Base-by-base conservation (phyloP, 345 rosid species). In the Rhizophora mangle region DNA sequence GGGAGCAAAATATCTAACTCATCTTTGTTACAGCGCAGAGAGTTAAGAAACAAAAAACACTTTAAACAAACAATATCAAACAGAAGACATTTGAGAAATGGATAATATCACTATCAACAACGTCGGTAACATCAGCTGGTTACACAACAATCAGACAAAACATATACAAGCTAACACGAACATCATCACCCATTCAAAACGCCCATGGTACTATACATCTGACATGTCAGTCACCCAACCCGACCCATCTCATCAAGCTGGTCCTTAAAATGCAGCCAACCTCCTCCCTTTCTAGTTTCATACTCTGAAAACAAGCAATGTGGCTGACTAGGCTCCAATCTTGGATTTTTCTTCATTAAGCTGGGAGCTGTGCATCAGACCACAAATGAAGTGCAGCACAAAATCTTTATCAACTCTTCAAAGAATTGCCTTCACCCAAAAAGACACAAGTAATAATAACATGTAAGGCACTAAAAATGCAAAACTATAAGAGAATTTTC, bases 261-360 rank as follows among this genome's bases (percentile, higher is more conserved):
- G 53, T 64, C 37, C 68, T 55, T 71, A 62, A 71, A 20, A 37
- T 22, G 37, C 21, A 8, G 10, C 59, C 4, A 13, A 10, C 49
- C 13, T 37, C 21, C 52, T 15, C 32, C 5, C 27, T 32, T 59
- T 57, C 20, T 10, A 29, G 8, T 52, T 1, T 19, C 26, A 29
- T 3, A 22, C 26, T 16, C 49, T 19, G 30, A 55, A 22, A n/a
- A 18, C 29, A 34, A 36, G n/a, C 13, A 24, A 22, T 21, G 21
- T 49, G n/a, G 52, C 29, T 11, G 19, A 1, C 65, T 72, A 72
- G 39, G 71, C n/a, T 27, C 64, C 65, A 21, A 59, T 52, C 66
- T 53, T 72, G 37, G 67, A 72, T 72, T 66, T 72, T 66, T 72
- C 71, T 72, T 70, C 76, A 66, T 32, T 21, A 53, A 65, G 30